Conservation (phyloP, 305 asterid species). For the Euphrasia arctica region DNA sequence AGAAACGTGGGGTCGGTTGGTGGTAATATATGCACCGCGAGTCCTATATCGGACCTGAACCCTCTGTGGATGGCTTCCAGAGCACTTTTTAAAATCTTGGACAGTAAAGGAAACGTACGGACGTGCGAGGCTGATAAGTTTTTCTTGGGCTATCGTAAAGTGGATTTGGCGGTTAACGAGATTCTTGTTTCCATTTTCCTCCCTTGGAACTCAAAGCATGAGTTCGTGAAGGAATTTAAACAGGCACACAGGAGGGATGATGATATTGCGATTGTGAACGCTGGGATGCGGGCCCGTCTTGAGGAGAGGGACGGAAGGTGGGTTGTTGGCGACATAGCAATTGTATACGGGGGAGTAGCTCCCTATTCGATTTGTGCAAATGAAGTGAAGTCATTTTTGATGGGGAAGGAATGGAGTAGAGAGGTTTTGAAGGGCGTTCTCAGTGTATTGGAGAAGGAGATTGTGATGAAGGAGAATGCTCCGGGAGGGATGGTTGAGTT, state of each 20-base stretch:
- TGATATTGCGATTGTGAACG: constrained; percentile 94
- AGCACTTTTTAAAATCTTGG: constrained; percentile 64
- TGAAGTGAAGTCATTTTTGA: constrained; percentile 56
- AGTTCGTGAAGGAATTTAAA: constrained; percentile 86
- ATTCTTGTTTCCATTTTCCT: constrained; percentile 71
- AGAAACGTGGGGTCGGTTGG: constrained; percentile 86
- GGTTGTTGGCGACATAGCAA: constrained; percentile 74
- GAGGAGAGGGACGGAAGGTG: constrained; percentile 54
- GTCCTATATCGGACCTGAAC: constrained; percentile 96
- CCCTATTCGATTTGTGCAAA: constrained; percentile 63
- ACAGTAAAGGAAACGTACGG: constrained; percentile 59
- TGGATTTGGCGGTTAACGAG: constrained; percentile 69
- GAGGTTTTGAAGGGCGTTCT: constrained; percentile 64
- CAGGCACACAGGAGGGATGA: constrained; percentile 97
- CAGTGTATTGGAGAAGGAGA: constrained; percentile 59
- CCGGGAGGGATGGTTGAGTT: constrained; percentile 99
- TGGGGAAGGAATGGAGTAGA: constrained; percentile 68
- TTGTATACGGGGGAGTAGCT: constrained; percentile 93
- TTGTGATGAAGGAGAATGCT: constrained; percentile 76
- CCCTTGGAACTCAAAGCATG: constrained; percentile 72
- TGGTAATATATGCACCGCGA: constrained; percentile 95
- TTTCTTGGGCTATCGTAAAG: constrained; percentile 84
- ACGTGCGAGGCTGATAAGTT: constrained; percentile 61
- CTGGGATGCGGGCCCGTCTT: constrained; percentile 80
- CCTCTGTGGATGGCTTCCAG: constrained; percentile 93